Evolutionary conservation across 225 moss, liverwort and hornwort species (phyloP).

Genomic region (Takakia lepidozioides): DNA sequence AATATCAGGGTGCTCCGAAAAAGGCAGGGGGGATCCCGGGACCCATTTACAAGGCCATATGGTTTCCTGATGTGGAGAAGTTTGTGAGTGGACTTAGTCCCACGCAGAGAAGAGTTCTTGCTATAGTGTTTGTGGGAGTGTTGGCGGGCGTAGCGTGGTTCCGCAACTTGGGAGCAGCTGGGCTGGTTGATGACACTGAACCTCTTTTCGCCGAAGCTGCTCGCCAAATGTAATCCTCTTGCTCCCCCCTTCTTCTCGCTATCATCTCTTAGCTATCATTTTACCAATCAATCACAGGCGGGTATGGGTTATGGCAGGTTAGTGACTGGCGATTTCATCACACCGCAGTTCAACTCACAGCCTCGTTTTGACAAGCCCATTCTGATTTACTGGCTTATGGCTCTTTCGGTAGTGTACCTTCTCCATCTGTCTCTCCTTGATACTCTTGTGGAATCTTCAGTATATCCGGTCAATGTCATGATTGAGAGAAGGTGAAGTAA

Average conservation of each 20-base stretch:
- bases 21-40: too few species aligned
- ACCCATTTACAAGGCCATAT: too few species aligned
- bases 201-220: slow-evolving; percentile 63
- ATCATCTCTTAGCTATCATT: too few species aligned
- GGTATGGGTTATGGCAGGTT: slow-evolving; percentile 34
- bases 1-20: too few species aligned
- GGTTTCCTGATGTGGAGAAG: too few species aligned
- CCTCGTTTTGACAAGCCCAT: slow-evolving; percentile 56
- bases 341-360: slow-evolving; percentile 61
- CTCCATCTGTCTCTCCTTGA: neutral
- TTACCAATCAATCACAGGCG: too few species aligned
- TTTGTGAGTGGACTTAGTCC: too few species aligned
- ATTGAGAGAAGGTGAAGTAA: too few species aligned
- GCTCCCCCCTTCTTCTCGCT: too few species aligned
- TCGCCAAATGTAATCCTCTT: slow-evolving; percentile 83
- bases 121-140: slow-evolving; percentile 21
- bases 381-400: slow-evolving; percentile 63
- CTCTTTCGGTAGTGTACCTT: slow-evolving; percentile 36
- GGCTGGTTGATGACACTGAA: slow-evolving; percentile 60
- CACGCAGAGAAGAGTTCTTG: slow-evolving; percentile 24
- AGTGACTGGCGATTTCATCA: slow-evolving; percentile 50
- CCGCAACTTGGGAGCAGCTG: slow-evolving; percentile 46
- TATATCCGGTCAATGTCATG: too few species aligned
- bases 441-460: too few species aligned
- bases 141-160: slow-evolving; percentile 48